Evolutionary conservation across 2,329 filamentous ascomycete species (phyloP), one percentile per base, ranked within the genome.

Genomic region (Ampelomyces quisqualis): DNA sequence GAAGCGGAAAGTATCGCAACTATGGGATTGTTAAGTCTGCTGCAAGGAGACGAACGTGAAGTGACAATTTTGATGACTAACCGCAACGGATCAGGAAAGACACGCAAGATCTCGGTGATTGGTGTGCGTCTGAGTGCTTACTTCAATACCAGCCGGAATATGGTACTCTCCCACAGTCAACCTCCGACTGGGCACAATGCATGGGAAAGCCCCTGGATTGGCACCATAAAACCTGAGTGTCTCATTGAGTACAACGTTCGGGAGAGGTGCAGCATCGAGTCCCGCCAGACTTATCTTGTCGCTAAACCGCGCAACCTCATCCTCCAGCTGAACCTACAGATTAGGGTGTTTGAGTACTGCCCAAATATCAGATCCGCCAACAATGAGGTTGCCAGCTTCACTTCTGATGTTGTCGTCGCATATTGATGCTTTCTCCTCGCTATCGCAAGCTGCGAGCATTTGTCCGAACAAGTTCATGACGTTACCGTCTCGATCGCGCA

Each of bases 311-410:
- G 13, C 18, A 3, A 55, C 19, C 28, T 55, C 52, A n/a, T 37
- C 27, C 4, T 37, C 47, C 5, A 55, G 37, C 14, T 26, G 36
- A 6, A 14, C 17, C 41, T 45, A 40, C 4, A 55, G 21, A 1
- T 26, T 14, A 2, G 23, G 11, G 13, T 53, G 10, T 9, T 31
- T 23, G 19, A 40, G 42, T 7, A 55, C 41, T 3, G 59, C 51
- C 70, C 70, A 78, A 5, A 72, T 80, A 40, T 79, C 76, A 24
- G 68, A 75, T 2, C 77, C 77, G 1, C 76, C 77, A 4, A 75
- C 41, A 31, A 79, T 78, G 45, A 74, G 76, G 11, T 29, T 55
- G 5, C 65, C 60, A 0, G 75, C 74, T 31, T 76, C 70, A 11
- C 53, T 48, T 3, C 34, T 19, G 15, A 53, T 40, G 8, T 51